Evolutionary conservation across 768 basidiomycete species (phyloP), one percentile per base, ranked within the genome.

Genomic region (Serendipita indica): DNA sequence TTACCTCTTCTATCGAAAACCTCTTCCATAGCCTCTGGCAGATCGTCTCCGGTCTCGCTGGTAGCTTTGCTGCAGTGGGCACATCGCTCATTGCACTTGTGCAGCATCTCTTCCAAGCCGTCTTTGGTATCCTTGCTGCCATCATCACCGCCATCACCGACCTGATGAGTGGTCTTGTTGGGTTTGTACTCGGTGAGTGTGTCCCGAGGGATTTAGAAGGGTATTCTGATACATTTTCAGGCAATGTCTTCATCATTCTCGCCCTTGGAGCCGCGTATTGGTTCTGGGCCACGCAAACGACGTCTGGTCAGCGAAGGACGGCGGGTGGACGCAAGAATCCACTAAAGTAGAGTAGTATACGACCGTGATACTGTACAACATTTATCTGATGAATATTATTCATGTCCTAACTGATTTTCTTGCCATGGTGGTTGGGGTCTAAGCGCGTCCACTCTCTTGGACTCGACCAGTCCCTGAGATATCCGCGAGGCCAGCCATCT

Each of bases 201-300:
- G 22, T 20, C n/a, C 10, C 16, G 22, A 25, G 49, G 22, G 7
- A 20, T 54, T 30, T n/a, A 4, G 49, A 10, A 14, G 10, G 49
- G 25, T 20, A 18, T 28, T 12, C 20, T n/a, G 32, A 27, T 16
- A 16, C 32, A 10, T 33, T 37, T 37, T 10, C n/a, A 54, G 49
- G 49, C 49, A 54, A 54, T 0, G n/a, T 54, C 25, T 54, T 54
- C 25, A 54, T 54, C 32, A 54, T 54, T 12, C 49, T 54, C n/a
- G 49, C 49, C 4, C 7, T 54, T 4, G 49, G 49, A 12, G 49
- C 49, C 0, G 49, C 16, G 32, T 54, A 54, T 27, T 54, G 49
- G 49, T 54, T 54, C 49, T 54, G 32, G 22, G 49, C 49, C 12
- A 54, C 49, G 12, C 49, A 54, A 28, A 54, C 49, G 10, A 10